These are phyloP conservation scores for Oryza meyeriana DNA, from an alignment of 176 grass and related monocot genomes.

Conservation along the genomic window DNA sequence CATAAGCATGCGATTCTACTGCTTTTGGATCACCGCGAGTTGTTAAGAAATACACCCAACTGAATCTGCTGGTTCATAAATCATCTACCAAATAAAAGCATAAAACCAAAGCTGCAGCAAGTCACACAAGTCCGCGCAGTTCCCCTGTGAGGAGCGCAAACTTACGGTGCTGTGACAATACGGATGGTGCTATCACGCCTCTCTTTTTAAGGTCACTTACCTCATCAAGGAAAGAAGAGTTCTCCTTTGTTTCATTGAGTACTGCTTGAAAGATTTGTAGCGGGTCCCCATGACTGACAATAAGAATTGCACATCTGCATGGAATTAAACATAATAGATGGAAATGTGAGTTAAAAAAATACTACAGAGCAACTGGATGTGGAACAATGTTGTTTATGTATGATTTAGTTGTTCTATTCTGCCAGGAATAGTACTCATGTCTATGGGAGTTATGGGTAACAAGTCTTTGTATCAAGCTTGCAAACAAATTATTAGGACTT, in stretches of 20 bases:
- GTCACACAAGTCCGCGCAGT: conserved; percentile 50
- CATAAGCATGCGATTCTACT: background rate
- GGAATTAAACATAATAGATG: background rate
- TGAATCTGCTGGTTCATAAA: background rate
- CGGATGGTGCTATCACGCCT: background rate
- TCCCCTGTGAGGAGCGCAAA: conserved; percentile 73
- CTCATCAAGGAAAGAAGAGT: conserved; percentile 25
- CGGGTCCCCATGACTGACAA: conserved; percentile 88
- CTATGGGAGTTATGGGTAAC: background rate
- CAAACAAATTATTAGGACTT: background rate
- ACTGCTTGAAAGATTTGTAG: conserved; percentile 88
- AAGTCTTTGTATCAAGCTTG: background rate
- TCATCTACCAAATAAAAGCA: background rate
- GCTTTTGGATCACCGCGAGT: background rate
- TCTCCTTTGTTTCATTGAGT: conserved; percentile 48
- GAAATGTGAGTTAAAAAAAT: background rate
- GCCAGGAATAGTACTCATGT: background rate
- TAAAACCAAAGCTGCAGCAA: background rate
- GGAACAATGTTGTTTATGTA: background rate
- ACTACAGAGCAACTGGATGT: background rate
- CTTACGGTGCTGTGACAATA: conserved; percentile 64
- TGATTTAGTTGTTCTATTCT: background rate
- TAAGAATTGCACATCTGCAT: conserved; percentile 54
- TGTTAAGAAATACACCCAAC: background rate
- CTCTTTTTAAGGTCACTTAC: conserved; percentile 35